Base-by-base conservation (phyloP, 495 filamentous ascomycete species). In the Cryomyces antarcticus region DNA sequence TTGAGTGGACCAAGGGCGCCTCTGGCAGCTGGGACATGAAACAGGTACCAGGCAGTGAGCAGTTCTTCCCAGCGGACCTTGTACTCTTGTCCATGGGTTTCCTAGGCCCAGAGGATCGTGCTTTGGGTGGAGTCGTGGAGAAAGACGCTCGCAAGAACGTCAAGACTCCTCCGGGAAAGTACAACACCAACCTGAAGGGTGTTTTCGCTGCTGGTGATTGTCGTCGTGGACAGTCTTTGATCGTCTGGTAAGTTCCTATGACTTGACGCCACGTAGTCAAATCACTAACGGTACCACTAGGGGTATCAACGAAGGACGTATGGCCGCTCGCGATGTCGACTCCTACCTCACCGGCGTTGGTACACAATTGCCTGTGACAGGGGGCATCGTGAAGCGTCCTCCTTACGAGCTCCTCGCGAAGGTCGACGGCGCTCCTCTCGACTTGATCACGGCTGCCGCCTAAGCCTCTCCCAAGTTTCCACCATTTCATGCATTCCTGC, bases 21-120 rank as follows among this genome's bases (percentile, higher is more conserved):
- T 75, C 73, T 42, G 92, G 92, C 42, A 89, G 89, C 29, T 97
- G 89, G 89, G 89, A 97, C 58, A 97, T 97, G 89, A 94, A 94
- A 72, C 86, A 92, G 57, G 69, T 93, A 28, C 89, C 95, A 49
- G 86, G 82, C 27, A 87, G 80, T 42, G 81, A 94, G 65, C 79
- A 95, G 57, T 93, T 92, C 70, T 96, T 97, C 77, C 85, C 85
- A 13, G 89, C 89, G 7, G 89, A 97, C 49, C 77, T 97, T 31
- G 88, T 97, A 38, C 80, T 97, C 30, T 68, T 97, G 28, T 94
- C 88, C 27, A 97, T 97, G 89, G 89, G 89, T 51, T 97, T 97
- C 78, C 67, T 97, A 45, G 89, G 89, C 11, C 89, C 89, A 3
- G 89, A 99, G 65, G 86, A 82, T 42, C 78, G 85, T 44, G 72